Evolutionary conservation across 345 rosid genomes (phyloP).

Genomic region (Triadica sebifera): DNA sequence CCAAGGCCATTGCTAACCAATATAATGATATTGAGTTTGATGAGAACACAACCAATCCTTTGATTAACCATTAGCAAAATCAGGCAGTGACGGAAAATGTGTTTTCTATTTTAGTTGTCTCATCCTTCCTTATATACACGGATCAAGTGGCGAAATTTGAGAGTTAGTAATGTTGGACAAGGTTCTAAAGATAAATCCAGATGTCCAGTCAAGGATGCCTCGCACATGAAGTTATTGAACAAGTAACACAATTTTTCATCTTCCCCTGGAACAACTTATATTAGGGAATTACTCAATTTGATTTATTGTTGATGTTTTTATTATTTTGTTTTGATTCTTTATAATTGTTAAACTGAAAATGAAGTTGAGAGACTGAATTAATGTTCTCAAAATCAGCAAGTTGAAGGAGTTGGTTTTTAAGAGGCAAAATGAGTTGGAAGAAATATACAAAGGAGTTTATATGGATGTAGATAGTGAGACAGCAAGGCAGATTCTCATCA

Average conservation of each 20-base stretch:
- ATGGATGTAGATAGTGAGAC: constrained; percentile 67
- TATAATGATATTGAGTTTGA: too few species aligned
- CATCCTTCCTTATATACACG: too few species aligned
- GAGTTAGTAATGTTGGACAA: too few species aligned
- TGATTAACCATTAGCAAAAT: too few species aligned
- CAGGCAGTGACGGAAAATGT: too few species aligned
- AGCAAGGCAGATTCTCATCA: constrained; percentile 58
- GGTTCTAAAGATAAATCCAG: too few species aligned
- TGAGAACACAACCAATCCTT: too few species aligned
- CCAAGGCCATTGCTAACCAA: too few species aligned
- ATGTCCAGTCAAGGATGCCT: constrained; percentile 57
- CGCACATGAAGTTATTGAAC: constrained; percentile 57
- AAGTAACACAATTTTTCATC: constrained; percentile 43
- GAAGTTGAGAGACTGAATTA: constrained; percentile 71
- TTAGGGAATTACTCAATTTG: too few species aligned
- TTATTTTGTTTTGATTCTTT: constrained; percentile 5
- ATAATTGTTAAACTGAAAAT: constrained; percentile 47
- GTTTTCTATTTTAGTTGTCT: too few species aligned
- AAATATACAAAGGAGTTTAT: constrained; percentile 67
- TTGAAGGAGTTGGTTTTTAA: constrained; percentile 80
- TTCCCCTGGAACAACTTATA: constrained; percentile 1
- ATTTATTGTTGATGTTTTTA: neutral
- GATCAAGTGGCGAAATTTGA: too few species aligned
- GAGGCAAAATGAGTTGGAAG: constrained; percentile 81
- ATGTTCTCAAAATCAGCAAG: constrained; percentile 65